Evolutionary conservation across 164 flowering plant genomes (phyloP), one percentile per base, ranked within the genome.

Genomic region (Cinnamomum chago): DNA sequence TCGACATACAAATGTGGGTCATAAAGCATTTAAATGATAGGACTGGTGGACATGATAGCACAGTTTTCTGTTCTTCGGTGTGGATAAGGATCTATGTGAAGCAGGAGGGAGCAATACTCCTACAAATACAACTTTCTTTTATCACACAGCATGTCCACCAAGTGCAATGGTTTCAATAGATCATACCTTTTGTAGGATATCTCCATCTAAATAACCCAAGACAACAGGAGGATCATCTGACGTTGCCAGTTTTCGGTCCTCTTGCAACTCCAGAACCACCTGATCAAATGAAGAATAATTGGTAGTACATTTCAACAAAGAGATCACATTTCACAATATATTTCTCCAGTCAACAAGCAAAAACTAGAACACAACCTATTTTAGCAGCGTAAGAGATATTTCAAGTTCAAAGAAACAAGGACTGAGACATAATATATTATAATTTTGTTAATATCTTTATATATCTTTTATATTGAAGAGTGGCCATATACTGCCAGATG

Each of bases 161-260:
- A 11, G 9, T 24, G 3, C 27, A 40, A 40, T 40, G 47, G 47
- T 40, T 40, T 40, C 47, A 73, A 64, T 14, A 66, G 14, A 25
- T 65, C 18, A 58, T 72, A 95, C 99, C 92, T 92, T 79, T 70
- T 87, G 79, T 20, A 89, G 67, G 73, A 93, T 83, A 30, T 87
- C 93, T 27, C 52, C 73, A 76, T 85, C 87, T 67, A 95, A 81
- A 84, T 86, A 85, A 22, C 97, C 93, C 85, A 92, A 91, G 60
- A 84, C 85, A 71, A 90, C 85, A 68, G 94, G 91, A 74, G 97
- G 95, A 81, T 95, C 97, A 85, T 93, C 99, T 64, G 94, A 95
- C 68, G 98, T 93, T 23, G 84, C 78, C 76, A 95, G 65, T 58
- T 81, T 89, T 58, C 97, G 93, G 86, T 90, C 90, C 72, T 80